Conservation (phyloP, 345 rosid species). For the Euphorbia peplus region DNA sequence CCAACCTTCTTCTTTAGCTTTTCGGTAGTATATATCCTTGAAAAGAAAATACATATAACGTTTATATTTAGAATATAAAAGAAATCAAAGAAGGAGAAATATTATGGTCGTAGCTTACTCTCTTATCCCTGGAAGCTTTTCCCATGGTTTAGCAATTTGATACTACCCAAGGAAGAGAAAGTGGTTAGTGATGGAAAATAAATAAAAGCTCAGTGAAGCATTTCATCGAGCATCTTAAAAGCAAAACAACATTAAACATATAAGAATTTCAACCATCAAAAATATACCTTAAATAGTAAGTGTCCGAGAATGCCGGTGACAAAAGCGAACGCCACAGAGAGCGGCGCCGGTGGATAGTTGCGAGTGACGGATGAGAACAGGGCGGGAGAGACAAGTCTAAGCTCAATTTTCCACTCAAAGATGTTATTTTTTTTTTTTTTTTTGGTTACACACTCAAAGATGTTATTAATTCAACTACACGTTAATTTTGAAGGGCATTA, state of each 20-base stretch:
- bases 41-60: conserved; percentile 8
- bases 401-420: too few relatives aligned
- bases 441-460: too few relatives aligned
- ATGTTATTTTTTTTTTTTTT: too few relatives aligned
- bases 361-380: too few relatives aligned
- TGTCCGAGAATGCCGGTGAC: too few relatives aligned
- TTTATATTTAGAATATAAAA: neutral
- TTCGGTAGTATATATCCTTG: conserved; percentile 88
- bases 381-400: too few relatives aligned
- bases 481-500: too few relatives aligned
- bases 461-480: too few relatives aligned
- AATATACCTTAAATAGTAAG: too few relatives aligned
- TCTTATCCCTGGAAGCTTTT: conserved; percentile 88
- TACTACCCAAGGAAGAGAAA: neutral
- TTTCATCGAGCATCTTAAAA: neutral
- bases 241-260: neutral
- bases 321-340: too few relatives aligned
- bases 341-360: too few relatives aligned
- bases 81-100: neutral
- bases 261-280: neutral
- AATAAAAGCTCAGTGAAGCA: neutral
- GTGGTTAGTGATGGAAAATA: neutral
- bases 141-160: conserved; percentile 50
- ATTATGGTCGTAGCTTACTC: conserved; percentile 36
- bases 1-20: conserved; percentile 99